phyloP scores from a whole-genome alignment of 345 rosid genomes.

The Fremontodendron californicum region DNA sequence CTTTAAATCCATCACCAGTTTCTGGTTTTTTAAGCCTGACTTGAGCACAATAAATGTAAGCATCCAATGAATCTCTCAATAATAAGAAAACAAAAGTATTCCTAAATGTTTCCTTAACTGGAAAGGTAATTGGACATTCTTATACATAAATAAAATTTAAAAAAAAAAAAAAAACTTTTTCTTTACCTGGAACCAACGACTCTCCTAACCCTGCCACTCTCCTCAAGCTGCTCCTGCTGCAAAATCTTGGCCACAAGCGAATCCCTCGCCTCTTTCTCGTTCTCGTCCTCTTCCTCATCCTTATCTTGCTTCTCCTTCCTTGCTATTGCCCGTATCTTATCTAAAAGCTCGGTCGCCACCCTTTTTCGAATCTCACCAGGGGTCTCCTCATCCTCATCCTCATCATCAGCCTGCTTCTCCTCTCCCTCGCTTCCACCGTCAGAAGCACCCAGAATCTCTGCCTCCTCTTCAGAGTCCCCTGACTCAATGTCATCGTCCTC shows the following conservation, averaged over 20 bases:
- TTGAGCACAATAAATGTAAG: constrained; percentile 18
- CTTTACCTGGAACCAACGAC: constrained; percentile 73
- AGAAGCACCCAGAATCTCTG: constrained; percentile 21
- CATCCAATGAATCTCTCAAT: neutral
- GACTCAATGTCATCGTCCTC: constrained; percentile 63
- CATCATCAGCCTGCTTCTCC: constrained; percentile 20
- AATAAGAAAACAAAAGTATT: neutral
- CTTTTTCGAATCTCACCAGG: constrained; percentile 73
- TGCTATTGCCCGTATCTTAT: constrained; percentile 38
- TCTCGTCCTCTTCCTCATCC: constrained; percentile 38
- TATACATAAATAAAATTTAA: too few species aligned
- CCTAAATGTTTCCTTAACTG: neutral
- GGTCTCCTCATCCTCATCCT: constrained; percentile 50
- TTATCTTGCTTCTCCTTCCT: constrained; percentile 40
- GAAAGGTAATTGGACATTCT: too few species aligned
- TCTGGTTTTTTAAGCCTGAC: constrained; percentile 72
- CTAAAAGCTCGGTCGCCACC: constrained; percentile 49
- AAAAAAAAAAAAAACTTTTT: too few species aligned
- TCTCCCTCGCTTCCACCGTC: constrained; percentile 26
- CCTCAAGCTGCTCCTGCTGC: constrained; percentile 87
- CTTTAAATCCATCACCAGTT: constrained; percentile 40
- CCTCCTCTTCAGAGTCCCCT: constrained; percentile 47
- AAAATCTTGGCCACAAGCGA: constrained; percentile 52
- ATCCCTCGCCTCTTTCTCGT: constrained; percentile 53
- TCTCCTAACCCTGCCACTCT: constrained; percentile 75